Conservation (phyloP, 2,329 filamentous ascomycete species). For the Phaeosphaeriaceae sp. region DNA sequence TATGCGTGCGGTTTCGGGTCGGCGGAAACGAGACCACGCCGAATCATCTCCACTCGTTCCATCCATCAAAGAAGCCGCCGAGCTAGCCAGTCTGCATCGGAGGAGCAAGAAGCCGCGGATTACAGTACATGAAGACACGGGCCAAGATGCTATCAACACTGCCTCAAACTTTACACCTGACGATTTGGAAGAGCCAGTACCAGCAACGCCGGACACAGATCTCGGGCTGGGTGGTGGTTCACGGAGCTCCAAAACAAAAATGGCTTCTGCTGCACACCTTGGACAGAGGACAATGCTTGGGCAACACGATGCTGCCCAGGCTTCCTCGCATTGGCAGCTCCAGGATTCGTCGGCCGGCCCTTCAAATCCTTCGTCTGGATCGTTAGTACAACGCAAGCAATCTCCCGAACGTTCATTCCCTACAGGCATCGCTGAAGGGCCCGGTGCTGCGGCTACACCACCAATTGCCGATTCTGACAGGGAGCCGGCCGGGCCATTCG, state of each 20-base stretch:
- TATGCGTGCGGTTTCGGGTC: slow-evolving; percentile 36
- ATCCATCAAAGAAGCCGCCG: slow-evolving; percentile 62
- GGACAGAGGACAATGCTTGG: slow-evolving; percentile 29
- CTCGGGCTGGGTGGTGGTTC: slow-evolving; percentile 31
- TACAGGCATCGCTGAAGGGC: slow-evolving; percentile 38
- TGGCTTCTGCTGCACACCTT: slow-evolving; percentile 22
- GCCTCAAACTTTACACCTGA: slow-evolving; percentile 38
- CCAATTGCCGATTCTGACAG: slow-evolving; percentile 76
- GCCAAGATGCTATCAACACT: slow-evolving; percentile 19
- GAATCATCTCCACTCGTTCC: slow-evolving; percentile 57
- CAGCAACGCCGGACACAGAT: slow-evolving; percentile 49
- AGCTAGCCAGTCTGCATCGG: slow-evolving; percentile 57
- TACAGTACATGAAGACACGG: slow-evolving; percentile 30
- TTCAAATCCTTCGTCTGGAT: slow-evolving; percentile 22
- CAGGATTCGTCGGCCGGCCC: slow-evolving; percentile 35
- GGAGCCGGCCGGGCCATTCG: slow-evolving; percentile 63
- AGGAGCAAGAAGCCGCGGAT: slow-evolving; percentile 58
- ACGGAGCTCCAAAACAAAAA: slow-evolving; percentile 24
- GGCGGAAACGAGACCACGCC: slow-evolving; percentile 52
- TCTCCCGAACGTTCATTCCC: slow-evolving; percentile 31
- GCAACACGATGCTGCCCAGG: slow-evolving; percentile 16
- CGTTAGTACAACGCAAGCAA: slow-evolving; percentile 18
- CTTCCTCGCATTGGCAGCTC: slow-evolving; percentile 29
- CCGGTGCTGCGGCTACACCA: slow-evolving; percentile 73
- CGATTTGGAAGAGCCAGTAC: slow-evolving; percentile 42